Evolutionary conservation across 371 early-diverging fungal genomes (phyloP), one percentile per base, ranked within the genome.

Genomic region (Apophysomyces sp.): DNA sequence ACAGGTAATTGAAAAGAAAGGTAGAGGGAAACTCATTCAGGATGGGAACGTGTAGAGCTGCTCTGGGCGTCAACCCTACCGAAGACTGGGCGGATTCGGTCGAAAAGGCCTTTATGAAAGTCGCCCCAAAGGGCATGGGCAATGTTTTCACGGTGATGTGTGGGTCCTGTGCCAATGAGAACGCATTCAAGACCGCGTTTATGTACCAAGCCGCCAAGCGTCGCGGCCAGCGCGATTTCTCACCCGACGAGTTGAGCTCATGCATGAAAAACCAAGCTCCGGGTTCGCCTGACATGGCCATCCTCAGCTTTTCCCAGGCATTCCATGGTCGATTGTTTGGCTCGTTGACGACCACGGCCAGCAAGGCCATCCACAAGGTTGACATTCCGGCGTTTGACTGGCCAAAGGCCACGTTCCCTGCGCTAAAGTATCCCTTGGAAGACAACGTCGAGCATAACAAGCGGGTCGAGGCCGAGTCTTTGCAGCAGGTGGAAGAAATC

Each of bases 121-220:
- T 89, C 1, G 84, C 85, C 8, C 92, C 92, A 7, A 73, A 74
- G 56, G 92, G 90, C 1, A 69, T 91, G 76, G 74, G 76, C 52
- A 86, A 89, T 56, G 84, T 91, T n/a, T 91, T 91, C 57, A 91
- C 92, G 3, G 86, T 88, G 27, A 87, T 89, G 84, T 88, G 89
- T 58, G 92, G 92, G 2, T 86, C 89, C 8, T 88, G 89, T 65
- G 88, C 90, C 40, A 91, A 90, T 55, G 92, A 91, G 63, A 82
- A 87, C 37, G 92, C 92, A 0, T 90, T 83, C 78, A 91, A 90
- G 76, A 88, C 90, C 4, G 89, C 90, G n/a, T 86, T 91, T 63
- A 87, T 91, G 83, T 83, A 86, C 65, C 77, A 87, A 56, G 86
- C 87, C 37, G 76, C 78, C 57, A 76, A 78, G 36, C 64, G 69